Conservation (phyloP, 2,329 filamentous ascomycete species). For the Pestalotiopsis sp. region DNA sequence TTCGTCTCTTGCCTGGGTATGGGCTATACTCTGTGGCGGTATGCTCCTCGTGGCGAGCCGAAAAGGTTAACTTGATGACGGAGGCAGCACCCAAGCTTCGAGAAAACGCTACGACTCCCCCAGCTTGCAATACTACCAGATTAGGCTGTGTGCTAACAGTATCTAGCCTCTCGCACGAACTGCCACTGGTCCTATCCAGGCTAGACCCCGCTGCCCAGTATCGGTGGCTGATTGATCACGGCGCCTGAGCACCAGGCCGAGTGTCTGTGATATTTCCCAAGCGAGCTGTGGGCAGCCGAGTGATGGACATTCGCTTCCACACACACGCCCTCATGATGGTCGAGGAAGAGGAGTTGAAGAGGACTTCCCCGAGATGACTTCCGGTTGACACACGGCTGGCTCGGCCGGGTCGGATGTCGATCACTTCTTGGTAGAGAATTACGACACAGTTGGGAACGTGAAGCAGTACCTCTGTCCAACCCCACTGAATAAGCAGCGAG, state of each 20-base stretch:
- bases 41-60: neutral
- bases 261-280: neutral
- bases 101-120: neutral
- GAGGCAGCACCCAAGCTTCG: neutral
- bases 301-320: neutral
- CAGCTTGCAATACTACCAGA: neutral
- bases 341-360: neutral
- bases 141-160: neutral
- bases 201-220: neutral
- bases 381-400: neutral
- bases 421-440: neutral
- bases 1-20: neutral
- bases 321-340: too few species aligned
- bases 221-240: neutral
- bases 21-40: neutral
- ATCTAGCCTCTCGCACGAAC: neutral
- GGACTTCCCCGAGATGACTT: neutral
- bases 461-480: neutral
- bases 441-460: neutral
- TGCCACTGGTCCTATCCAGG: neutral
- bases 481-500: neutral
- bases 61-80: neutral
- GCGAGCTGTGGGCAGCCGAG: neutral
- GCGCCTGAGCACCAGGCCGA: neutral
- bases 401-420: neutral